A percentile compares a stretch with the other conserved stretches of the same genome.
These are phyloP conservation scores for Fraxinus xanthoxyloides DNA, from an alignment of 305 asterid genomes.

Conservation along the genomic window DNA sequence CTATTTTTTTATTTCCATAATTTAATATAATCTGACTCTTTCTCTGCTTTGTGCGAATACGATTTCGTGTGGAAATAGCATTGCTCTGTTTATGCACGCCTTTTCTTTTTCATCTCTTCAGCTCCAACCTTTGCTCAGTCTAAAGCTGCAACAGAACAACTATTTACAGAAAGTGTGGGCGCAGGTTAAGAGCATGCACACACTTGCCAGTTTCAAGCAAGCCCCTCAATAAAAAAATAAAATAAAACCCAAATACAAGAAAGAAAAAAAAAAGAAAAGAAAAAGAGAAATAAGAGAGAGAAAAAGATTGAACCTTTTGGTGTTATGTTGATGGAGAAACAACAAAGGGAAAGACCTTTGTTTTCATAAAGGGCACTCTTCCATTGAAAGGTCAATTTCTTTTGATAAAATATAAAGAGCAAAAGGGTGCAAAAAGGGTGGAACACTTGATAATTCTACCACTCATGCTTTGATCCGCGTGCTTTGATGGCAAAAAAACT, in stretches of 20 bases:
- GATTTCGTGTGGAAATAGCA: constrained; percentile 63
- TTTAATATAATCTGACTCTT: constrained; percentile 33
- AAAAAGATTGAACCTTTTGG: constrained; percentile 9
- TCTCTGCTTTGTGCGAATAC: constrained; percentile 17
- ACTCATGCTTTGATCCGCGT: constrained; percentile 89
- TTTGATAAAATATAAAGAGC: constrained; percentile 32
- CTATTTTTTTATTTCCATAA: constrained; percentile 5
- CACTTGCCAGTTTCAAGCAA: constrained; percentile 22
- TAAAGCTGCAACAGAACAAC: constrained; percentile 62
- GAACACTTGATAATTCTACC: constrained; percentile 64
- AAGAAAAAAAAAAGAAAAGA: no score
- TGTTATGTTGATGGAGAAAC: background rate
- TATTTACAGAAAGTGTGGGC: constrained; percentile 35
- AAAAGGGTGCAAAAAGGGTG: constrained; percentile 24
- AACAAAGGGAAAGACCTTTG: background rate
- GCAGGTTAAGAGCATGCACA: constrained; percentile 58
- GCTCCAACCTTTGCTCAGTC: constrained; percentile 26
- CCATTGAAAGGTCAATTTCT: constrained; percentile 79
- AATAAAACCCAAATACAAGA: background rate
- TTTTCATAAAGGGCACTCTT: constrained; percentile 39
- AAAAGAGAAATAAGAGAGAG: constrained; percentile 1
- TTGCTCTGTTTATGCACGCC: constrained; percentile 28
- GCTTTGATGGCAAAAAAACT: constrained; percentile 66
- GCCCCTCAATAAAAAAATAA: constrained; percentile 3
- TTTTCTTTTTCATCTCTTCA: constrained; percentile 23